Evolutionary conservation across 2,329 filamentous ascomycete species (phyloP), one percentile per base, ranked within the genome.

Genomic region (Corinectria fuckeliana): DNA sequence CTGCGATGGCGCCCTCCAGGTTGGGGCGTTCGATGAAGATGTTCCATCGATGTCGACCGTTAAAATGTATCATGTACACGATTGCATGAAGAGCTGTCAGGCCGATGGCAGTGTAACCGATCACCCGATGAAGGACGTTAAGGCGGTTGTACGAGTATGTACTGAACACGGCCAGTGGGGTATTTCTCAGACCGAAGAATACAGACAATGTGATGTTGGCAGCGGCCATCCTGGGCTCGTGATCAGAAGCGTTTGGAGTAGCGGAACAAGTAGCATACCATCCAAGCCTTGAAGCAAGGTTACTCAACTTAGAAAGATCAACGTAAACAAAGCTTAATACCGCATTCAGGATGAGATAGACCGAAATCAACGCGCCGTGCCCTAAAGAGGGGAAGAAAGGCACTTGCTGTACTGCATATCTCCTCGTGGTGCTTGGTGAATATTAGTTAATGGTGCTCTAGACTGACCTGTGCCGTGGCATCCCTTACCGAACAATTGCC

Each of bases 121-220:
- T 75, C 3, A 78, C 65, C 44, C 78, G 76, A 61, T 85, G 82
- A 7, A 84, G 72, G 2, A 76, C 67, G 42, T 83, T 82, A 4
- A 84, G 73, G 23, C 77, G 72, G 48, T 80, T 79, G 55, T 84
- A 80, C 2, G 80, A 56, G 8, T 50, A 10, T 0, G 52, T n/a
- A 2, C 49, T 28, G 1, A 62, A 8, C 2, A 26, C 11, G 79
- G 76, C 76, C 6, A 84, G 66, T 0, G 81, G 81, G 0, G 80
- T 83, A 58, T 83, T 82, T 55, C 80, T 77, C 6, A 85, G 71
- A 23, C 82, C 81, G 3, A 82, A 77, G n/a, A 80, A 74, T 5
- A 81, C 70, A 14, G 73, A 74, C 42, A 82, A 65, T 1, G 53
- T 54, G 58, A 69, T 70, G 52, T 84, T 84, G 26, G 69, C 74